Evolutionary conservation across 352 stramenopile species (phyloP), one percentile per base, ranked within the genome.

Genomic region (Lagenidium sp.): DNA sequence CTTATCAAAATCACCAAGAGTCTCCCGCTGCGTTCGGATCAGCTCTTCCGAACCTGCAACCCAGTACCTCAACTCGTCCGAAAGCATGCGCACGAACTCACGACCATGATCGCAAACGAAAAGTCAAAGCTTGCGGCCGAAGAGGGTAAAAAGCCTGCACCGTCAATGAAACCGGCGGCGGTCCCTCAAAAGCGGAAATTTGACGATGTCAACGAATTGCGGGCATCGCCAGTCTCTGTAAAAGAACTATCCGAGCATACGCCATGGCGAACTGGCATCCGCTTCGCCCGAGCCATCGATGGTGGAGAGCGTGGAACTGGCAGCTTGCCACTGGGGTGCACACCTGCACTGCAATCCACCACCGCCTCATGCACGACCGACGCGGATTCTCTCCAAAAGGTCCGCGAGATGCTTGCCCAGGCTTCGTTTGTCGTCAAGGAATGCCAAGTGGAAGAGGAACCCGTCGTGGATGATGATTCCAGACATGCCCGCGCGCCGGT

Each of bases 1-100:
- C 64, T 94, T 4, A 84, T 94, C 58, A 89, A 91, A 56, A 66
- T 94, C 36, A 70, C 70, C 1, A 87, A 84, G 59, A 55, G 73
- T 16, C 39, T 87, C 15, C 81, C 81, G 8, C 56, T 70, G 12
- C 77, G 68, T 23, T 80, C 77, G 8, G 79, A 87, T 19, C 60
- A 83, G 30, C 63, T 94, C 22, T 86, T 89, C 55, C 79, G 77
- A 7, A 57, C 63, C 1, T 90, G 78, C 26, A 62, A 94, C 47
- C 78, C 79, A 22, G 76, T 94, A 26, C 81, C 81, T 0, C 41
- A 74, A 44, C 71, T 90, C 21, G 63, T 94, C 7, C 74, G 79
- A 29, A 88, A 90, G 47, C 68, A 89, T 32, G 74, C 72, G 2
- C 69, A 80, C 26, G 63, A 89, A 28, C 57, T 94, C 37, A 85